phyloP scores from a whole-genome alignment of 495 filamentous ascomycete species.

The Cryomyces antarcticus region DNA sequence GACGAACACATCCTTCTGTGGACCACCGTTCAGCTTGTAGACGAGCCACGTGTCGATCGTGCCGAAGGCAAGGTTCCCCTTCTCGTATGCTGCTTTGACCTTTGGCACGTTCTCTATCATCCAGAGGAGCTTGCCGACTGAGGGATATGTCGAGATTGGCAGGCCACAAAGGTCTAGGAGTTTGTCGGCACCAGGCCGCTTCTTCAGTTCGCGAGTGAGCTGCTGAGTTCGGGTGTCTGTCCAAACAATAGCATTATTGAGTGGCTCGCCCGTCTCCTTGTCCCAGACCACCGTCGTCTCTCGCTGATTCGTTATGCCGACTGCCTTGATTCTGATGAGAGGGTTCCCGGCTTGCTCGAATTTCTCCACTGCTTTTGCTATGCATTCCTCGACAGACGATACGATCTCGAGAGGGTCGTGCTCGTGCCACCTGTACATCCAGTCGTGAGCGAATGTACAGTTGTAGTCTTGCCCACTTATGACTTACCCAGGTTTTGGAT shows the following conservation, averaged over 20 bases:
- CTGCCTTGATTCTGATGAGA: constrained; percentile 52
- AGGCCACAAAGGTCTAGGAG: constrained; percentile 63
- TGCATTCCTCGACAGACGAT: constrained; percentile 61
- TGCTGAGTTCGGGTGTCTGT: constrained; percentile 69
- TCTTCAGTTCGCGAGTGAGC: constrained; percentile 67
- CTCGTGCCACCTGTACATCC: constrained; percentile 61
- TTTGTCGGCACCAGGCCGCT: constrained; percentile 39
- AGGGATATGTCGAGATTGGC: constrained; percentile 85
- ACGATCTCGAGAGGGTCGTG: constrained; percentile 74
- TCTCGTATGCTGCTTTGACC: constrained; percentile 61
- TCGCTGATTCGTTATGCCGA: constrained; percentile 89
- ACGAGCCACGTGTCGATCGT: constrained; percentile 91
- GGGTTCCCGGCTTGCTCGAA: constrained; percentile 33
- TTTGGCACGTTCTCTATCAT: constrained; percentile 50
- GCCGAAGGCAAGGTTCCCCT: constrained; percentile 65
- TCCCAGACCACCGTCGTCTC: constrained; percentile 92
- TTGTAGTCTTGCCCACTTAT: neutral
- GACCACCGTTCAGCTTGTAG: constrained; percentile 77
- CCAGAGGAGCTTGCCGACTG: constrained; percentile 78
- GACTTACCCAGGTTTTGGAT: constrained; percentile 73
- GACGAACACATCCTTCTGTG: constrained; percentile 38
- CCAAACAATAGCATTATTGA: constrained; percentile 87
- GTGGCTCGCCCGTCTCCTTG: constrained; percentile 59
- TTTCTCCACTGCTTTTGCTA: constrained; percentile 22
- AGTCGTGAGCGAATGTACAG: neutral